Conservation (phyloP, 768 basidiomycete species). For the Lyophyllum decastes region DNA sequence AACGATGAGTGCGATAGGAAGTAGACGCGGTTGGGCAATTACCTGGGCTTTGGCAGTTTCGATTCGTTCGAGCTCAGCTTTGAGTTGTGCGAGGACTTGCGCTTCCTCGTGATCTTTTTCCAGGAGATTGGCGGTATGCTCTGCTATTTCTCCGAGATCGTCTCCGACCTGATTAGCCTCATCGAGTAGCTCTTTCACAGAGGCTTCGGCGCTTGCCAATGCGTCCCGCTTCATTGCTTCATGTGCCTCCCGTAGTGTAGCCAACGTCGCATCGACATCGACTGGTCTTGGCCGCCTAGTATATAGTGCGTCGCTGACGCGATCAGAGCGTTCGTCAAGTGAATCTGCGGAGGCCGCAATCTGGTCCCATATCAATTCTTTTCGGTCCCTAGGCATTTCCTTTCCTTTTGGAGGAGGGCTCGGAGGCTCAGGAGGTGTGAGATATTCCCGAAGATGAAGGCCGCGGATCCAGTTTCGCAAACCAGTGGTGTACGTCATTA, state of each 20-base stretch:
- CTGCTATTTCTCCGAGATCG: slow-evolving; percentile 3
- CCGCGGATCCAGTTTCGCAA: slow-evolving; percentile 33
- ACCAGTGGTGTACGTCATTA: slow-evolving; percentile 28
- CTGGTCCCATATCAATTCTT: slow-evolving; percentile 9
- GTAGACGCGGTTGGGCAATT: not conserved
- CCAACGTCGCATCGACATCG: slow-evolving; percentile 6
- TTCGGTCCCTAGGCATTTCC: slow-evolving; percentile 10
- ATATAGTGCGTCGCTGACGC: slow-evolving; percentile 10
- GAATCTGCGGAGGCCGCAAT: slow-evolving; percentile 6
- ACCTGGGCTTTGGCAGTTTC: slow-evolving; percentile 2
- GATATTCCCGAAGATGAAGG: slow-evolving; percentile 15
- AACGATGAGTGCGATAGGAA: not conserved
- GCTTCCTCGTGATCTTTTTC: not conserved
- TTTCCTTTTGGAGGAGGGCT: not conserved
- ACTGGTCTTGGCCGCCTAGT: not conserved
- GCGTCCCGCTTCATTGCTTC: slow-evolving; percentile 1
- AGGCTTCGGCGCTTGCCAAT: not conserved
- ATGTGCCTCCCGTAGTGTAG: not conserved
- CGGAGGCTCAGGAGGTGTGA: not conserved
- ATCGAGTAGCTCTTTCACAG: not conserved
- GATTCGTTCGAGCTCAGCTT: slow-evolving; percentile 3
- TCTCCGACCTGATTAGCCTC: slow-evolving; percentile 3
- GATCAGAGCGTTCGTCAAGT: slow-evolving; percentile 3
- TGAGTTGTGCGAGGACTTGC: not conserved
- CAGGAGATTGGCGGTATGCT: not conserved